Conservation (phyloP, 306 rosid genomes). For the Citrullus colocynthis region DNA sequence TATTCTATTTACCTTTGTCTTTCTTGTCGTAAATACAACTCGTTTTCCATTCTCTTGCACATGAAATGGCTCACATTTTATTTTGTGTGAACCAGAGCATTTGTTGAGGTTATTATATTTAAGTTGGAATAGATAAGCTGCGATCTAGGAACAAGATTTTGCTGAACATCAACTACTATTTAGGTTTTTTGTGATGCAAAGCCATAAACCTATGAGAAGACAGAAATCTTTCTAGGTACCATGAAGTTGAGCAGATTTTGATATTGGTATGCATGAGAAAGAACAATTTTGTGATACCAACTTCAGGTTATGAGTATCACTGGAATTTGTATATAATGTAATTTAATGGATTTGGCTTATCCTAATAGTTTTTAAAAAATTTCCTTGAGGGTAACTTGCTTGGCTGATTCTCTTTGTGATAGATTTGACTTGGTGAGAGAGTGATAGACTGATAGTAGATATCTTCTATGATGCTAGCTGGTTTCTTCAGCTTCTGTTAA, state of each 20-base stretch:
- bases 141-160: not conserved
- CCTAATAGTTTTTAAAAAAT: not conserved
- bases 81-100: not conserved
- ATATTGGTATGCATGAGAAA: not conserved
- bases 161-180: not conserved
- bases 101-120: not conserved
- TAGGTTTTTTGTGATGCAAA: not conserved
- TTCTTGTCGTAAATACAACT: not conserved
- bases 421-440: not conserved
- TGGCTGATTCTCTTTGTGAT: not conserved
- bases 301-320: not conserved
- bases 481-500: not conserved
- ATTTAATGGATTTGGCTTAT: not conserved
- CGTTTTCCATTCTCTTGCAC: not conserved
- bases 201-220: not conserved
- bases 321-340: not conserved
- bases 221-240: not conserved
- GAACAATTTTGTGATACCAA: not conserved
- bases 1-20: not conserved
- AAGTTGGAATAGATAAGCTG: not conserved
- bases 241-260: not conserved
- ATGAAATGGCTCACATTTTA: not conserved
- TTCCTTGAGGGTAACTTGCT: not conserved
- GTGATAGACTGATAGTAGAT: not conserved
- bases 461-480: not conserved